Evolutionary conservation across 1,284 basidiomycete genomes (phyloP), one percentile per base, ranked within the genome.

Genomic region (Trametes polyzona): DNA sequence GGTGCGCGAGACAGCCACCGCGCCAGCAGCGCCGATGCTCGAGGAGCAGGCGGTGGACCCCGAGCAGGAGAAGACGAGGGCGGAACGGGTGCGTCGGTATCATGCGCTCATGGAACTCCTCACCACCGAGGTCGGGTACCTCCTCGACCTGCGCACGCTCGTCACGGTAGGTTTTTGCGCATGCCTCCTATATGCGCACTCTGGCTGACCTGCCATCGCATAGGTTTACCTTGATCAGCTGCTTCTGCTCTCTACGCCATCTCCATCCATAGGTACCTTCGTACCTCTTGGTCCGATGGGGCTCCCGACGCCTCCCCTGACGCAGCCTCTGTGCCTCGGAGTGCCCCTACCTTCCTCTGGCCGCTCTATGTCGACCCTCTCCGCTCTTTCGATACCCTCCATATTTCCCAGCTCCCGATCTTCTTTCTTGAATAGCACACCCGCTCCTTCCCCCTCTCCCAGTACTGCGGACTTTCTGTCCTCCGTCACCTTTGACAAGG

Each of bases 91-190:
- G 43, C 62, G 66, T 55, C 80, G 79, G 53, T 86, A 81, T 59
- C 85, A 93, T 63, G 88, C 88, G 2, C 78, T 94, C 55, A 77
- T 83, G 65, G 95, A 97, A 73, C 78, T 97, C 30, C 79, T 96
- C 30, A 81, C 84, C 58, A 95, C 93, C 0, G 95, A 97, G 74
- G 78, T 86, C 17, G 84, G 84, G 6, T 97, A 96, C 69, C 79
- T 94, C 12, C 73, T 81, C 49, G 92, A 95, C 71, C 72, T 97
- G 62, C 82, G 85, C 55, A 82, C 82, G 12, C 80, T 97, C 39
- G 88, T 94, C 42, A 82, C 81, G 63, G 92, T 92, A 70, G 64
- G 82, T 71, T 53, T 4, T 48, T 43, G 36, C 52, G 46, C 29
- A 32, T 16, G 30, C 32, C 54, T 32, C 24, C 33, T 33, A 8